Evolutionary conservation across 163 green algal genomes (phyloP), one percentile per base, ranked within the genome.

Genomic region (Chlamydomonas reinhardtii): DNA sequence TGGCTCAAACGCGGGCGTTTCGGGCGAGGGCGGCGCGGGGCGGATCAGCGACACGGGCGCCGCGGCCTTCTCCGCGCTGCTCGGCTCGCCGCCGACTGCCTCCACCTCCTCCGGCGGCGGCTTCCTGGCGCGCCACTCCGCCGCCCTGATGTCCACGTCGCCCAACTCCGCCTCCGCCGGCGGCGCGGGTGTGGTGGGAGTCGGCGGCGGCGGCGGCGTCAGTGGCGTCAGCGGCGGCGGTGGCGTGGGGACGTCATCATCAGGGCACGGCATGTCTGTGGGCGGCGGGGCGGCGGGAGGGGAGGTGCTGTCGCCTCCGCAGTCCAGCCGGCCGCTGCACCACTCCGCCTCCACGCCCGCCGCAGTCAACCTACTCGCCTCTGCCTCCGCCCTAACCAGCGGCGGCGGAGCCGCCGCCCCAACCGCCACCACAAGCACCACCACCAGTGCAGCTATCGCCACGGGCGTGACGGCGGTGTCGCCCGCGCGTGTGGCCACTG

Each of bases 31-130:
- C 48, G 48, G 48, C 14, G 48, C 48, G 11, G 48, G 48, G 1
- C 76, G 78, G 0, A 25, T 72, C 52, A 85, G 78, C 48, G 78
- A 85, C 32, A 85, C 78, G 9, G 78, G 78, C 66, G 24, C 16
- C 16, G 61, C 25, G 22, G 37, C 31, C 4, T 64, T 82, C 34
- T 65, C 34, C 19, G 14, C 16, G 11, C 3, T 74, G 52, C 14
- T 73, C 52, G 75, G 75, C 14, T 82, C 75, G 59, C 75, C 75
- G 35, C 75, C 74, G 20, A 56, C 54, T 19, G 43, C 73, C 11
- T 31, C 73, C 16, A 14, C 12, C 48, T 17, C 12, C 48, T 17
- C 12, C 48, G 5, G 6, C 48, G 48, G 48, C 48, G 11, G 11
- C 48, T 19, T 56, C 48, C 48, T 56, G 48, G 17, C 48, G 12